A percentile compares a stretch with the other conserved stretches of the same genome.
phyloP scores from a whole-genome alignment of 1,139 yeast genomes.

The Magnusiomyces paraingens region DNA sequence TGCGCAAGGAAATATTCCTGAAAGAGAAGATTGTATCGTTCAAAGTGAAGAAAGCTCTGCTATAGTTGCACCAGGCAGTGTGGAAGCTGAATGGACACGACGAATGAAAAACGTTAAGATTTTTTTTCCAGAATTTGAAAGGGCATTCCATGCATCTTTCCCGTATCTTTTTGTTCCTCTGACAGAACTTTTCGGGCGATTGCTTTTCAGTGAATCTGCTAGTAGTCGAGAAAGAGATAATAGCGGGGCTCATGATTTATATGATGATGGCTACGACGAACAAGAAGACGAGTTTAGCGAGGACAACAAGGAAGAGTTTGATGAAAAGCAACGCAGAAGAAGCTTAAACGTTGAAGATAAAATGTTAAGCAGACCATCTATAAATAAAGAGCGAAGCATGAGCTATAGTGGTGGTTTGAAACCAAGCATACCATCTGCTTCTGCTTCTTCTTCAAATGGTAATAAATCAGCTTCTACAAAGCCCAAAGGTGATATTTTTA shows the following conservation, averaged over 20 bases:
- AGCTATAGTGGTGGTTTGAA: too few species aligned
- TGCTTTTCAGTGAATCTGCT: conserved; percentile 16
- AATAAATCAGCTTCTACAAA: not conserved
- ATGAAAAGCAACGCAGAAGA: too few species aligned
- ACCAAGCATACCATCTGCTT: not conserved
- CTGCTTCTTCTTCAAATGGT: conserved; percentile 5
- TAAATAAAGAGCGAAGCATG: not conserved
- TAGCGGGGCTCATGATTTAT: too few species aligned
- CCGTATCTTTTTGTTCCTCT: conserved; percentile 25
- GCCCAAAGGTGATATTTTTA: not conserved
- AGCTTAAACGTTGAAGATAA: not conserved
- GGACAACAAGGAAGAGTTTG: too few species aligned
- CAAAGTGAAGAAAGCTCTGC: not conserved
- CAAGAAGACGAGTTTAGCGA: too few species aligned
- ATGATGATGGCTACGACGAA: too few species aligned
- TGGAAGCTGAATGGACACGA: not conserved
- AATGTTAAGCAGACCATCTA: not conserved
- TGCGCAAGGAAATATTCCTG: conserved; percentile 14
- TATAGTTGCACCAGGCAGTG: too few species aligned
- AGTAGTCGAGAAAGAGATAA: too few species aligned
- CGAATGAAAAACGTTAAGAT: conserved; percentile 18
- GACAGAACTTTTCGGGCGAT: conserved; percentile 23
- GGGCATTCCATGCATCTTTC: conserved; percentile 18
- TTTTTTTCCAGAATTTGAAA: conserved; percentile 20
- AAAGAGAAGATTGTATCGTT: not conserved